Conservation (phyloP, 2,329 filamentous ascomycete species). For the Neurospora crassa region DNA sequence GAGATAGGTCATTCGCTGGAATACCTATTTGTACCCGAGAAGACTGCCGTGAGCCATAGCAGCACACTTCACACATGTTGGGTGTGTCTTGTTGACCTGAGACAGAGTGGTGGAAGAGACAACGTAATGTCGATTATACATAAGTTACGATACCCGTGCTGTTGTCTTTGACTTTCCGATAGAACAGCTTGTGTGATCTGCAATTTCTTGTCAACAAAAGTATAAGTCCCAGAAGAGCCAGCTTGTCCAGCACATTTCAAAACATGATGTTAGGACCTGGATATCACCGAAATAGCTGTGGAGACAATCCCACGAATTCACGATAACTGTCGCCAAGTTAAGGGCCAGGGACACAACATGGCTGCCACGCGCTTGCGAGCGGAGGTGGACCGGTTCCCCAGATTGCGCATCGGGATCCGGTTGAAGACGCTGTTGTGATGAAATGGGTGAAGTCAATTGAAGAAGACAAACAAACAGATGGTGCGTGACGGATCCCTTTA, state of each 20-base stretch:
- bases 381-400: not conserved
- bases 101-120: not conserved
- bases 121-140: not conserved
- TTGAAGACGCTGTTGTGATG: not conserved
- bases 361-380: not conserved
- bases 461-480: not conserved
- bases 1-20: not conserved
- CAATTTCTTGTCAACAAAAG: not conserved
- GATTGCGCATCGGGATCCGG: not conserved
- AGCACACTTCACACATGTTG: not conserved
- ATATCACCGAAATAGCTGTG: not conserved
- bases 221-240: not conserved
- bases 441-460: not conserved
- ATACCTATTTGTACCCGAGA: not conserved
- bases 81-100: not conserved
- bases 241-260: not conserved
- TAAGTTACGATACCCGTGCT: not conserved
- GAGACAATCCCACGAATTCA: not conserved
- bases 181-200: not conserved
- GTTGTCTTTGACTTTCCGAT: not conserved
- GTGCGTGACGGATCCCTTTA: not conserved
- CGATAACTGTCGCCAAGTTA: not conserved
- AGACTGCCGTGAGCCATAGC: not conserved
- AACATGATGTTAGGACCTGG: not conserved
- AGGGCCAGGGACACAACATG: not conserved